These are phyloP conservation scores for Ogataea salicorniae DNA, from an alignment of 805 yeast species.

Conservation along the genomic window DNA sequence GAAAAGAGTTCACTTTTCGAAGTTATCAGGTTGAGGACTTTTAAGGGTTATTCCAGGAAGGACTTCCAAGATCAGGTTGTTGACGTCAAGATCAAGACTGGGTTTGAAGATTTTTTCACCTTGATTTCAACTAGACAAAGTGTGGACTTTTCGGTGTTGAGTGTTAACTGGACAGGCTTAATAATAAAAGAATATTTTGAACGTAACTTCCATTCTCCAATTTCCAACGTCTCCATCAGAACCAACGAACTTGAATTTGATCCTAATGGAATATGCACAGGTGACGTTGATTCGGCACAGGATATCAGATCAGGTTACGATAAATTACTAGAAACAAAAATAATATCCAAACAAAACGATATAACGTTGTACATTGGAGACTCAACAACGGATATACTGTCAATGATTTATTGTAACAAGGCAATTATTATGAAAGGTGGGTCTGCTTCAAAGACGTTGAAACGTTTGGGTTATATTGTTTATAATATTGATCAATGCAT, in stretches of 20 bases:
- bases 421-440: constrained; percentile 45
- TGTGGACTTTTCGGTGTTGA: constrained; percentile 33
- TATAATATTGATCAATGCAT: constrained; percentile 13
- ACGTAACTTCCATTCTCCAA: constrained; percentile 12
- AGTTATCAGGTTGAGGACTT: constrained; percentile 34
- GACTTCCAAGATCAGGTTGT: constrained; percentile 33
- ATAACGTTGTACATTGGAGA: constrained; percentile 52
- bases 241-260: constrained; percentile 49
- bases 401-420: constrained; percentile 40
- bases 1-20: constrained; percentile 47
- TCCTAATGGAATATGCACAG: constrained; percentile 20
- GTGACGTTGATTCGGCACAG: constrained; percentile 12
- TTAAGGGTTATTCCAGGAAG: constrained; percentile 34
- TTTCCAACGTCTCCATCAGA: constrained; percentile 23
- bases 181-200: constrained; percentile 36
- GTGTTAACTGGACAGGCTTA: constrained; percentile 58
- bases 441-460: constrained; percentile 25
- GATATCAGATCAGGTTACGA: constrained; percentile 51
- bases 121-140: background rate
- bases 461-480: constrained; percentile 21
- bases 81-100: constrained; percentile 35
- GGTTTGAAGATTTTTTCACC: constrained; percentile 32
- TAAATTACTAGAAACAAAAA: constrained; percentile 32
- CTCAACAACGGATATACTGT: constrained; percentile 52
- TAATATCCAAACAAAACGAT: constrained; percentile 12